A percentile compares a stretch with the other conserved stretches of the same genome.
phyloP scores from a whole-genome alignment of 495 filamentous ascomycete genomes.

The Penicillium taxi region DNA sequence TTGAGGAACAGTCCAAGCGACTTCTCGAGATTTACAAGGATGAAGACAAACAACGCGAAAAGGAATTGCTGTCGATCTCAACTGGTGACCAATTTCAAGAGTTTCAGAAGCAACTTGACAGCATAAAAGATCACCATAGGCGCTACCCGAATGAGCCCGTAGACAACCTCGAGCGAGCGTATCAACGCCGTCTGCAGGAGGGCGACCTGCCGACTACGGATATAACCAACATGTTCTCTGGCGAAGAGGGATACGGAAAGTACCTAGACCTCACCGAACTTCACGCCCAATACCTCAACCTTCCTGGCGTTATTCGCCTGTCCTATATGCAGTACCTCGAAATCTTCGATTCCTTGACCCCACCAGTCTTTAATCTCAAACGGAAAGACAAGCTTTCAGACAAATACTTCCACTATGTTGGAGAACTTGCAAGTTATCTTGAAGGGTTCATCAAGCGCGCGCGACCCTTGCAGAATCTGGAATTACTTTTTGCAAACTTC shows the following conservation, averaged over 20 bases:
- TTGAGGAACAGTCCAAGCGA: slow-evolving; percentile 74
- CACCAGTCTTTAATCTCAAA: slow-evolving; percentile 61
- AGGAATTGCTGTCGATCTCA: slow-evolving; percentile 76
- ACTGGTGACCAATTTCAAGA: slow-evolving; percentile 85
- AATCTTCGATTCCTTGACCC: slow-evolving; percentile 75
- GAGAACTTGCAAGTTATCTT: slow-evolving; percentile 69
- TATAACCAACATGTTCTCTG: slow-evolving; percentile 87
- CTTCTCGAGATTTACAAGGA: slow-evolving; percentile 82
- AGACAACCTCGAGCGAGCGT: slow-evolving; percentile 89
- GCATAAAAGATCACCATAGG: slow-evolving; percentile 79
- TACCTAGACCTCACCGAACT: slow-evolving; percentile 78
- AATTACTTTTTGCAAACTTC: slow-evolving; percentile 64
- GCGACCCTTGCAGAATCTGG: slow-evolving; percentile 72
- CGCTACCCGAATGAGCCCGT: slow-evolving; percentile 90
- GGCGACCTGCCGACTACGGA: slow-evolving; percentile 55
- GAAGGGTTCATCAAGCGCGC: slow-evolving; percentile 79
- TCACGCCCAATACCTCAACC: slow-evolving; percentile 85
- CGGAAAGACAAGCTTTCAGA: slow-evolving; percentile 78
- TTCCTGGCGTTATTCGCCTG: slow-evolving; percentile 72
- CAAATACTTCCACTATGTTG: slow-evolving; percentile 82
- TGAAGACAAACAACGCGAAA: slow-evolving; percentile 56
- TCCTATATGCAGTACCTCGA: slow-evolving; percentile 89
- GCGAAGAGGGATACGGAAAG: slow-evolving; percentile 85
- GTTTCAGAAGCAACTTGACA: slow-evolving; percentile 77
- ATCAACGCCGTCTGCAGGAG: slow-evolving; percentile 64